Evolutionary conservation across 2,329 filamentous ascomycete species (phyloP).

Genomic region (Coniochaeta sp.): DNA sequence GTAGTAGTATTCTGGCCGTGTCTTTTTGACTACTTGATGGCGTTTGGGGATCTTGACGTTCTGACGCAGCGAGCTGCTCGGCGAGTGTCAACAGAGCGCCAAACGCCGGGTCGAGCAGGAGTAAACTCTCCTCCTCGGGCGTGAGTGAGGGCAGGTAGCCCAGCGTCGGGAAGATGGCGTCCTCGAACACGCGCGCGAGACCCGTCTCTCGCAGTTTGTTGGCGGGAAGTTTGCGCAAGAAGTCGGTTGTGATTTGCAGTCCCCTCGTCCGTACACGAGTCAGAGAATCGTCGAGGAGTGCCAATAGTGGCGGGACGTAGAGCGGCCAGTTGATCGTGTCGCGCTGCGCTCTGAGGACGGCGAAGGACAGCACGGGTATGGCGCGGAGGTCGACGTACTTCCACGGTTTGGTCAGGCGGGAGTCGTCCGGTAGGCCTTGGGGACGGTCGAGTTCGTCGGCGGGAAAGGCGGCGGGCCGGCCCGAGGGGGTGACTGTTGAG

Average conservation of each 20-base stretch:
- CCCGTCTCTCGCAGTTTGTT: slow-evolving; percentile 54
- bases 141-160: slow-evolving; percentile 72
- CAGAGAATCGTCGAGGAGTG: slow-evolving; percentile 58
- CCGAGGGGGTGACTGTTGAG: slow-evolving; percentile 45
- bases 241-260: slow-evolving; percentile 42
- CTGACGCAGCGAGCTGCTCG: slow-evolving; percentile 24
- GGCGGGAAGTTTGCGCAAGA: slow-evolving; percentile 48
- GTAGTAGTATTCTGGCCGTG: no score
- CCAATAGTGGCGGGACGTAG: slow-evolving; percentile 62
- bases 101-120: slow-evolving; percentile 59
- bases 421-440: slow-evolving; percentile 26
- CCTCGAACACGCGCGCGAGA: slow-evolving; percentile 60
- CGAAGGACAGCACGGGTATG: slow-evolving; percentile 55
- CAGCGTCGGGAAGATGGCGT: slow-evolving; percentile 65
- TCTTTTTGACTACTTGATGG: no score
- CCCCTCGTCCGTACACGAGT: slow-evolving; percentile 46
- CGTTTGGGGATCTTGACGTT: no score
- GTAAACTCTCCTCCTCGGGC: slow-evolving; percentile 61
- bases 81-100: slow-evolving; percentile 56
- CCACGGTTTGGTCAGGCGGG: slow-evolving; percentile 49
- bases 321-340: slow-evolving; percentile 56
- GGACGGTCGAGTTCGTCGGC: slow-evolving; percentile 27
- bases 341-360: slow-evolving; percentile 37
- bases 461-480: slow-evolving; percentile 45
- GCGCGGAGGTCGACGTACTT: slow-evolving; percentile 46